A percentile compares a stretch with the other conserved stretches of the same genome.
phyloP scores from a whole-genome alignment of 2,329 filamentous ascomycete genomes.

The Alternaria ventricosa region DNA sequence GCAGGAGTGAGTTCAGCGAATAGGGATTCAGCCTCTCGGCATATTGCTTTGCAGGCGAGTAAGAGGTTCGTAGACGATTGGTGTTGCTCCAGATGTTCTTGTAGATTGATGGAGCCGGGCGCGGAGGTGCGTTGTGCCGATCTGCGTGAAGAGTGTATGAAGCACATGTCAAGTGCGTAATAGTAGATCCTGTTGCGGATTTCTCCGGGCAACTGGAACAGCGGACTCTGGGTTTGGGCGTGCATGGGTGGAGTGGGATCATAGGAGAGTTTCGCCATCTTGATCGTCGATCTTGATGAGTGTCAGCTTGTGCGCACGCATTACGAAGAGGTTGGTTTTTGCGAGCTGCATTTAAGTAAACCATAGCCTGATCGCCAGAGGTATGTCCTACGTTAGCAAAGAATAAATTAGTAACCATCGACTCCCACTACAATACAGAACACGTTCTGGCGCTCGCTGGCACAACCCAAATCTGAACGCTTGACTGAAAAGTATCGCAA shows the following conservation, averaged over 20 bases:
- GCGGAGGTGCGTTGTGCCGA: neutral
- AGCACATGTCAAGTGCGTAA: neutral
- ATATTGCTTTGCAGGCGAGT: neutral
- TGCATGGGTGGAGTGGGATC: neutral
- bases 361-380: neutral
- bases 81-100: neutral
- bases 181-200: neutral
- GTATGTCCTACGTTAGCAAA: neutral
- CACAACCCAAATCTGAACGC: neutral
- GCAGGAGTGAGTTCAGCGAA: neutral
- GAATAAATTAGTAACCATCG: neutral
- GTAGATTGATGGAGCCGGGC: neutral
- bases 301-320: neutral
- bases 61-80: neutral
- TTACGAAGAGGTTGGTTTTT: neutral
- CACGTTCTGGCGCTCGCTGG: neutral
- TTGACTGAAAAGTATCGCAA: neutral
- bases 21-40: neutral
- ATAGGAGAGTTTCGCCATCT: neutral
- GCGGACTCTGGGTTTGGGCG: neutral
- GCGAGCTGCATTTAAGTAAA: neutral
- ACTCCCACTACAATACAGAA: neutral
- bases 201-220: neutral
- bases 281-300: neutral
- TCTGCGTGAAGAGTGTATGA: neutral